Percentiles rank a stretch among this genome's conserved stretches.
These are phyloP conservation scores for Daldinia decipiens DNA, from an alignment of 495 filamentous ascomycete species.

Conservation along the genomic window DNA sequence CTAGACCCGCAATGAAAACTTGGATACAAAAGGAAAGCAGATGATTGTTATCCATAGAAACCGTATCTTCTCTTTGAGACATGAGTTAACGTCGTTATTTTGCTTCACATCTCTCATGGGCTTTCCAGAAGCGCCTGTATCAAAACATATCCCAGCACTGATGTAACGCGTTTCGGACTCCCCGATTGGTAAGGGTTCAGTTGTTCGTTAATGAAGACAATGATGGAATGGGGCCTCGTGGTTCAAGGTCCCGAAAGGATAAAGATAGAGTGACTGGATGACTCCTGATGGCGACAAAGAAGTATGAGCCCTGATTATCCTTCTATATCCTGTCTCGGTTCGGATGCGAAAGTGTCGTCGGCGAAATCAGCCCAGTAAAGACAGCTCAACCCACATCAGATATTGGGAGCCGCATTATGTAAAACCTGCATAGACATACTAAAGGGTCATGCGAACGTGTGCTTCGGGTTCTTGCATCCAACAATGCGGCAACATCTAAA, in stretches of 20 bases:
- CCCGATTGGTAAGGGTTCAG: slow-evolving; percentile 2
- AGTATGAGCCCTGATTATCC: neutral
- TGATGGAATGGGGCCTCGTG: slow-evolving; percentile 5
- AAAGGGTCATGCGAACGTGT: slow-evolving; percentile 15
- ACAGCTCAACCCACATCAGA: neutral
- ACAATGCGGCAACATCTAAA: slow-evolving; percentile 28
- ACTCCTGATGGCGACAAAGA: slow-evolving; percentile 3
- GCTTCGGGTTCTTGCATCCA: slow-evolving; percentile 17
- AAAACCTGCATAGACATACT: slow-evolving; percentile 25
- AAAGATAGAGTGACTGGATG: slow-evolving; percentile 8
- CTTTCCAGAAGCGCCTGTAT: neutral
- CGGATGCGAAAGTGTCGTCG: neutral
- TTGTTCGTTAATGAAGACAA: neutral
- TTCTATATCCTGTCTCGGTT: slow-evolving; percentile 15
- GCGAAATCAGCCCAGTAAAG: neutral
- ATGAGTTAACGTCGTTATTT: neutral
- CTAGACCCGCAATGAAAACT: neutral
- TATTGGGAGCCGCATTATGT: neutral
- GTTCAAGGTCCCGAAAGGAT: slow-evolving; percentile 7
- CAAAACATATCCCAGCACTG: neutral
- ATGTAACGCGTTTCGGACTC: slow-evolving; percentile 11
- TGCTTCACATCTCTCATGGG: neutral
- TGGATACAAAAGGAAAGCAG: too few relatives aligned
- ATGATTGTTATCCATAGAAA: neutral
- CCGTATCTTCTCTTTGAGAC: neutral